Base-by-base conservation (phyloP, 768 basidiomycete genomes). In the Leccinum variicolor region DNA sequence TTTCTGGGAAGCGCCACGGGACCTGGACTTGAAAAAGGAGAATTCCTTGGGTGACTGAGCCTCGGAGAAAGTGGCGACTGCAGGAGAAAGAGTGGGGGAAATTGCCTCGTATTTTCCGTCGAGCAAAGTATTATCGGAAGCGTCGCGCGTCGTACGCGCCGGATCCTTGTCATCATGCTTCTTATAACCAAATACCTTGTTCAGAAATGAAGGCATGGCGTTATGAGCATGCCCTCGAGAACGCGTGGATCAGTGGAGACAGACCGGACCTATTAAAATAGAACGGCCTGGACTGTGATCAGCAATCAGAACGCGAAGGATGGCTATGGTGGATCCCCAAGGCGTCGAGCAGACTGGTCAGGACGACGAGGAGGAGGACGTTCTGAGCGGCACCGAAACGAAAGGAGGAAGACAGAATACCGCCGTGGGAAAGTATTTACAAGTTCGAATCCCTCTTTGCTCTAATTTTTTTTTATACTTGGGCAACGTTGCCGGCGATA, bases 41-140 rank as follows among this genome's bases (percentile, higher is more conserved):
- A 85, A 81, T 17, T 74, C 77, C 64, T 73, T 81, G 51, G 29
- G 26, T n/a, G 33, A 26, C 41, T 55, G 69, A 19, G 54, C 53
- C 6, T 66, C 59, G 7, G 55, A 25, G n/a, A 72, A 62, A 19
- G 57, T 52, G 3, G 55, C 17, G 8, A 65, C 54, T 8, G 77
- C 66, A 6, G 79, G 77, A 3, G 76, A 79, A 19, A 70, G 50
- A 23, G 60, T 55, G 2, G 84, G 82, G 5, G 84, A 84, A 19
- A 90, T 79, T 8, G 84, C 82, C 69, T 90, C 89, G 65, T 88
- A 90, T 69, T 85, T 88, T 56, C 87, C 89, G 55, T 86, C 89
- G 3, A 91, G 78, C 52, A 89, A 73, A 14, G 82, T 77, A 21
- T 72, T 67, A 53, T 77, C 76, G 11, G 77, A 75, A 29, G 63